Evolutionary conservation across 192 early-diverging fungal species (phyloP), one percentile per base, ranked within the genome.

Genomic region (Backusella liffmaniae): DNA sequence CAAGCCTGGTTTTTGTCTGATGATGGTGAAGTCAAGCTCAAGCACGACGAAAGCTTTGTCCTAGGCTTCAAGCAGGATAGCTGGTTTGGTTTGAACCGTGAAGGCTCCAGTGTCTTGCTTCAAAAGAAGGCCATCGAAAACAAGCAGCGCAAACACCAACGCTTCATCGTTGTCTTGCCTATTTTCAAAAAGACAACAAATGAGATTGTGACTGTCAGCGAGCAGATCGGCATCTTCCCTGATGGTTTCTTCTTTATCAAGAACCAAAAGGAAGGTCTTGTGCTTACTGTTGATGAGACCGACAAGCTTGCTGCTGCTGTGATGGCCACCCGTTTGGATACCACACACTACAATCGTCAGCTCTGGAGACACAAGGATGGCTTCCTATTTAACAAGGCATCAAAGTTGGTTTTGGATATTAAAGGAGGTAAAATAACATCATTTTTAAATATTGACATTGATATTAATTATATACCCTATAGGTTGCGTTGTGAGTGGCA

Each of bases 231-330:
- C 59, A 26, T 69, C 3, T 81, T 81, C 71, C 80, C 76, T 51
- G 77, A 78, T 62, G 80, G 81, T 8, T 84, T 74, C 74, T 84
- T 84, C 67, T 84, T 82, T 65, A 75, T 84, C 71, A 84, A 84
- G 30, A 80, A 70, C 29, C 72, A 79, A 36, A 34, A 39, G 4
- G 39, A 82, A 29, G 26, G 67, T 46, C 44, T 77, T 37, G 80
- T 84, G 9, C 18, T 84, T 42, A 46, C 72, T 16, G 80, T 79
- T 1, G 15, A 74, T 23, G 83, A 79, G n/a, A 66, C 76, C 30
- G 49, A 72, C 1, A 73, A 35, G 39, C 26, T 83, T 13, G 79
- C 82, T 21, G 66, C 81, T 32, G 23, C 76, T 16, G 53, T 73
- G 23, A 53, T 72, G 34, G 74, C 35, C 16, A 72, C 53, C 7